These are phyloP conservation scores for Microdochium paspali DNA, from an alignment of 2,329 filamentous ascomycete genomes.

Conservation along the genomic window DNA sequence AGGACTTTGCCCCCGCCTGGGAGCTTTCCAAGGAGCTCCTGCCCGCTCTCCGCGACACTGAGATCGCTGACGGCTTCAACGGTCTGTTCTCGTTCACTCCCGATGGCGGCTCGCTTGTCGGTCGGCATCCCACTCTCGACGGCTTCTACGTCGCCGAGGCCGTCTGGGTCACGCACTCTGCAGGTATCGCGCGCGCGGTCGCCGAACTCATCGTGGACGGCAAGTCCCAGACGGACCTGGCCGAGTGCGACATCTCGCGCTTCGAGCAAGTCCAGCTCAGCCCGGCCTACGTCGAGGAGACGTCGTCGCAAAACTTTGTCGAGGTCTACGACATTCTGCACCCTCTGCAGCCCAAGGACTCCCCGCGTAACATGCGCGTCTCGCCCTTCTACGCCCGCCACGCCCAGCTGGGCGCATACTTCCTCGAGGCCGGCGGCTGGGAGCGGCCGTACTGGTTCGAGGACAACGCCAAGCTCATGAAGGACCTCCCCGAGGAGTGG, in stretches of 20 bases:
- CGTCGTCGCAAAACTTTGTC: slow-evolving; percentile 50
- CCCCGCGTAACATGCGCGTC: slow-evolving; percentile 46
- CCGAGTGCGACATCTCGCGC: slow-evolving; percentile 49
- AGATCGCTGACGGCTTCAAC: slow-evolving; percentile 53
- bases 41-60: slow-evolving; percentile 36
- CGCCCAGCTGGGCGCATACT: slow-evolving; percentile 44
- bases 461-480: slow-evolving; percentile 40
- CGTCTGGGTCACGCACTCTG: slow-evolving; percentile 59
- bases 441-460: slow-evolving; percentile 56
- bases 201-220: slow-evolving; percentile 50
- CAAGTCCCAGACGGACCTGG: slow-evolving; percentile 42
- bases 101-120: slow-evolving; percentile 51
- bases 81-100: slow-evolving; percentile 59
- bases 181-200: slow-evolving; percentile 50
- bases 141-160: slow-evolving; percentile 57
- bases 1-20: slow-evolving; percentile 55
- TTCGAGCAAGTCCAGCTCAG: slow-evolving; percentile 53
- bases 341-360: slow-evolving; percentile 46
- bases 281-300: slow-evolving; percentile 46
- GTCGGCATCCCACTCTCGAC: slow-evolving; percentile 46
- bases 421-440: slow-evolving; percentile 51
- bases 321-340: slow-evolving; percentile 58
- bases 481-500: slow-evolving; percentile 42
- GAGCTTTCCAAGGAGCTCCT: slow-evolving; percentile 42
- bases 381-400: slow-evolving; percentile 50